Conservation (phyloP, 148 eudicot species). For the Hydrangea macrophylla region DNA sequence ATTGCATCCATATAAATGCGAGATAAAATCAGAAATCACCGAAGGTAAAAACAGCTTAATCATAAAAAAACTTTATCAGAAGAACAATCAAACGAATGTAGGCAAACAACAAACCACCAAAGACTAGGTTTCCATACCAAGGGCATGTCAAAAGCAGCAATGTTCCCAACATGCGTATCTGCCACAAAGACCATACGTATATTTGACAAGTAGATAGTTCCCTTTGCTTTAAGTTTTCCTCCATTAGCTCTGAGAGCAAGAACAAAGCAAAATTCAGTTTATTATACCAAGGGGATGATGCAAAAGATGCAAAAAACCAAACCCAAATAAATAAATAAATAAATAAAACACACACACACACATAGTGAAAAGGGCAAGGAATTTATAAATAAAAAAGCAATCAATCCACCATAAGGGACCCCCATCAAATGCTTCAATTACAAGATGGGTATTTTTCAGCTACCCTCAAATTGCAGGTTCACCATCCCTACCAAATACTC, state of each 20-base stretch:
- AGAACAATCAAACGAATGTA: background rate
- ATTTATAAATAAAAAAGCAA: too few species aligned
- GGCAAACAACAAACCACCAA: background rate
- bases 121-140: conserved; percentile 46
- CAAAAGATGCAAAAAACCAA: too few species aligned
- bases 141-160: conserved; percentile 83
- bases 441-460: too few species aligned
- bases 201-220: conserved; percentile 85
- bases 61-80: background rate
- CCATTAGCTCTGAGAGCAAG: conserved; percentile 42
- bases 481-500: too few species aligned
- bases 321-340: too few species aligned
- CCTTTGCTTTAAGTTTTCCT: conserved; percentile 75
- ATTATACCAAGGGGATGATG: too few species aligned
- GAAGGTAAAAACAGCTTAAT: conserved; percentile 1
- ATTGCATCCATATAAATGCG: background rate
- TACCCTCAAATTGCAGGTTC: too few species aligned
- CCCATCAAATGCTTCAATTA: too few species aligned
- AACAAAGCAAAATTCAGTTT: conserved; percentile 14
- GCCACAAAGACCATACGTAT: conserved; percentile 93
- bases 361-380: too few species aligned
- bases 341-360: background rate
- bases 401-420: too few species aligned
- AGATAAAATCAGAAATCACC: background rate
- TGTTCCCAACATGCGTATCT: conserved; percentile 55